These are phyloP conservation scores for Cyberlindnera veronae DNA, from an alignment of 805 yeast genomes.

Conservation along the genomic window DNA sequence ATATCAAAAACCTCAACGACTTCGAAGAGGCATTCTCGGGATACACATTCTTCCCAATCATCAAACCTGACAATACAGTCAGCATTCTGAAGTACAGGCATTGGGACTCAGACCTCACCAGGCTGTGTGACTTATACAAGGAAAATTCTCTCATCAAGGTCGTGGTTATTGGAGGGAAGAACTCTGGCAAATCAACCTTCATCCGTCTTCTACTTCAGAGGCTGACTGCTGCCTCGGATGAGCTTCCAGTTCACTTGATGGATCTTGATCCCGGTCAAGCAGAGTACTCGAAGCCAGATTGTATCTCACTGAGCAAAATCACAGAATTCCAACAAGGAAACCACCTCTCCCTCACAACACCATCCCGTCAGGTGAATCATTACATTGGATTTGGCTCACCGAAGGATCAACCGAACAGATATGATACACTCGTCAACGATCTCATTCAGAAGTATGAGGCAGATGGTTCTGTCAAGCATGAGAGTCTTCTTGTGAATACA, in stretches of 20 bases:
- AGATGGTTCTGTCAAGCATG: conserved; percentile 25
- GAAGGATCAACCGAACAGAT: conserved; percentile 57
- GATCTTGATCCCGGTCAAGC: conserved; percentile 93
- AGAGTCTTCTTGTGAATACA: conserved; percentile 59
- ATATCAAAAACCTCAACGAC: conserved; percentile 14
- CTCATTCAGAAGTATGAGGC: conserved; percentile 36
- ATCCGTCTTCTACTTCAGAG: conserved; percentile 51
- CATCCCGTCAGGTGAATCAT: conserved; percentile 16
- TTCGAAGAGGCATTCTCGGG: conserved; percentile 27
- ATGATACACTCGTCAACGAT: conserved; percentile 40
- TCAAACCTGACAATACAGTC: conserved; percentile 28
- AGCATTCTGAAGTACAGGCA: conserved; percentile 20
- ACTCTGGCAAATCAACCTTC: conserved; percentile 80
- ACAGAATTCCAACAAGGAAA: conserved; percentile 35
- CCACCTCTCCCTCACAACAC: conserved; percentile 23
- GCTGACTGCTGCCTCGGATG: conserved; percentile 29
- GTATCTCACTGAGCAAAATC: conserved; percentile 51
- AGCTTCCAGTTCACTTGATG: conserved; percentile 43
- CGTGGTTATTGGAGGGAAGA: conserved; percentile 49
- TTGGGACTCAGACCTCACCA: conserved; percentile 39
- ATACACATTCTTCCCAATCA: conserved; percentile 38
- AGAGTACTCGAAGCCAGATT: conserved; percentile 69
- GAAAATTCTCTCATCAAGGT: conserved; percentile 26
- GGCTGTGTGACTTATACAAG: conserved; percentile 35
- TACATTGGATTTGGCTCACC: conserved; percentile 70